phyloP scores from a whole-genome alignment of 2,329 filamentous ascomycete genomes.

The Zarea fungicola region DNA sequence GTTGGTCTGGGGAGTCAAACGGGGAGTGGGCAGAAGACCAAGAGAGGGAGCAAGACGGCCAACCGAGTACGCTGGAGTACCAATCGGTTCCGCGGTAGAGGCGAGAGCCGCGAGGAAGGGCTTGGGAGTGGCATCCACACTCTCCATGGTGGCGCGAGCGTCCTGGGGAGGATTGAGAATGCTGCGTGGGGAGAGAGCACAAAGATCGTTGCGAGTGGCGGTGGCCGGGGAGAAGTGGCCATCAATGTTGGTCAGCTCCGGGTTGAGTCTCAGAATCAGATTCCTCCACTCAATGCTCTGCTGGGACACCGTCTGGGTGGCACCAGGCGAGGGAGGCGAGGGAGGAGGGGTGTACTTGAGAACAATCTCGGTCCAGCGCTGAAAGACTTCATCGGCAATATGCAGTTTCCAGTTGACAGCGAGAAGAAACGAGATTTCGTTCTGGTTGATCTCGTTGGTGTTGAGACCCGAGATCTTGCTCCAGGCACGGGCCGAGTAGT shows the following conservation, averaged over 20 bases:
- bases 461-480: conserved; percentile 98
- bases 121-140: conserved; percentile 33
- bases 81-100: conserved; percentile 42
- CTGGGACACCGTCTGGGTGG: conserved; percentile 37
- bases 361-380: conserved; percentile 91
- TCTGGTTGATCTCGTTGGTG: conserved; percentile 90
- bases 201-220: conserved; percentile 29
- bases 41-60: conserved; percentile 47
- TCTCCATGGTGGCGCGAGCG: conserved; percentile 30
- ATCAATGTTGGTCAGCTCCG: conserved; percentile 54
- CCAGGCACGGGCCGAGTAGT: conserved; percentile 96
- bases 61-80: conserved; percentile 38
- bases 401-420: conserved; percentile 94
- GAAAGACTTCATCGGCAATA: conserved; percentile 82
- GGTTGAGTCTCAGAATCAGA: conserved; percentile 51
- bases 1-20: conserved; percentile 50
- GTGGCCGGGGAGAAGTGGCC: conserved; percentile 37
- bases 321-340: conserved; percentile 50
- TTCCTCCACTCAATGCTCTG: conserved; percentile 53
- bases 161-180: conserved; percentile 41
- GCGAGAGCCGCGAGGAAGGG: conserved; percentile 38
- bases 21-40: conserved; percentile 53
- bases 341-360: conserved; percentile 76
- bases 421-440: conserved; percentile 85
- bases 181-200: conserved; percentile 36